Conservation (phyloP, 2,329 filamentous ascomycete species). For the Aspergillus eucalypticola region DNA sequence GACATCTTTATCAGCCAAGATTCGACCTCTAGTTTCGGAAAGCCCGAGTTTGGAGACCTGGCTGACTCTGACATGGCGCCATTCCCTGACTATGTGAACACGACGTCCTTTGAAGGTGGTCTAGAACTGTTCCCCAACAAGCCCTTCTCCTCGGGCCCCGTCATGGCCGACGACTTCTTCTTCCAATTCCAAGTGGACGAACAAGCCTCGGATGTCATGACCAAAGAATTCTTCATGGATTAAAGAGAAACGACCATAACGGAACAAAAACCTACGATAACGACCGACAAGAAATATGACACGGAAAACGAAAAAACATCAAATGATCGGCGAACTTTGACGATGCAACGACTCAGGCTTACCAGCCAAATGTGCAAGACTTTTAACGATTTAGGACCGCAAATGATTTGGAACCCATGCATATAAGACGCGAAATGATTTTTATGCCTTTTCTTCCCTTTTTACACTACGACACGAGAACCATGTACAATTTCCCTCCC, state of each 20-base stretch:
- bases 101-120: constrained; percentile 36
- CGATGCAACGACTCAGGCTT: constrained; percentile 20
- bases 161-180: constrained; percentile 38
- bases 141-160: constrained; percentile 25
- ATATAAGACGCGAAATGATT: constrained; percentile 19
- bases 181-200: constrained; percentile 41
- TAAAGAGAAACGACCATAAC: constrained; percentile 13
- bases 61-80: constrained; percentile 31
- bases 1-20: constrained; percentile 45
- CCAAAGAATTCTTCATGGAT: constrained; percentile 27
- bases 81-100: constrained; percentile 38
- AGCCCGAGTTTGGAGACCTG: constrained; percentile 34
- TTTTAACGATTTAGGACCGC: constrained; percentile 22
- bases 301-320: constrained; percentile 7
- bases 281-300: background rate
- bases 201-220: constrained; percentile 27
- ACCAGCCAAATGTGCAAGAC: constrained; percentile 18
- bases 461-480: constrained; percentile 20
- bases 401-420: constrained; percentile 22
- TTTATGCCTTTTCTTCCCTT: background rate
- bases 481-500: constrained; percentile 22
- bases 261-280: background rate
- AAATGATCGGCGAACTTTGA: constrained; percentile 12
- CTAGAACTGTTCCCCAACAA: constrained; percentile 38
- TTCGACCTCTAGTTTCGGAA: constrained; percentile 28